These are phyloP conservation scores for Colletotrichum lupini DNA, from an alignment of 2,329 filamentous ascomycete genomes.

Conservation along the genomic window DNA sequence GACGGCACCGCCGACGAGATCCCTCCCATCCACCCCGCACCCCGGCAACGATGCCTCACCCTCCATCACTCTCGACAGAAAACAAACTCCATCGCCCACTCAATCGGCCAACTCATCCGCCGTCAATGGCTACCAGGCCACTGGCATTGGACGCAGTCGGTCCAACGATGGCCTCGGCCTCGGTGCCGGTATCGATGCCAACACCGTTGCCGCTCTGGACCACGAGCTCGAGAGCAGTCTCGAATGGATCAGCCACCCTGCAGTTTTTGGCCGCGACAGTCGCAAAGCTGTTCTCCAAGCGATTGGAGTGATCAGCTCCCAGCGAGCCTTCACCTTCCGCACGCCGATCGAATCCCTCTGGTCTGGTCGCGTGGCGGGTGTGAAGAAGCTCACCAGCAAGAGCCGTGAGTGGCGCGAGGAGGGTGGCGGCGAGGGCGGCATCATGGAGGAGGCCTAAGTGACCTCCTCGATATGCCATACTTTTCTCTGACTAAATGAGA, in stretches of 20 bases:
- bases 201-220: slow-evolving; percentile 87
- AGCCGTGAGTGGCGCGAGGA: slow-evolving; percentile 94
- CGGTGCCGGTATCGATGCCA: slow-evolving; percentile 82
- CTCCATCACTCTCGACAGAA: slow-evolving; percentile 52
- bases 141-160: slow-evolving; percentile 58
- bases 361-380: slow-evolving; percentile 83
- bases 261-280: slow-evolving; percentile 92
- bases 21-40: slow-evolving; percentile 50
- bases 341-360: slow-evolving; percentile 90
- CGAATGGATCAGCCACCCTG: slow-evolving; percentile 98
- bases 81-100: slow-evolving; percentile 54
- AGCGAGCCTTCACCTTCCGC: slow-evolving; percentile 92
- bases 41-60: slow-evolving; percentile 61
- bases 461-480: slow-evolving; percentile 16
- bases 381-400: slow-evolving; percentile 83
- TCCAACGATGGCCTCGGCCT: slow-evolving; percentile 70
- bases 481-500: slow-evolving; percentile 18
- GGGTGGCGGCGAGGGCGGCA: slow-evolving; percentile 77
- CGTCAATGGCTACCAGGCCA: slow-evolving; percentile 59
- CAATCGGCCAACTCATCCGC: slow-evolving; percentile 59
- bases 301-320: slow-evolving; percentile 95
- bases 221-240: slow-evolving; percentile 89
- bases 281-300: slow-evolving; percentile 96
- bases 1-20: slow-evolving; percentile 48
- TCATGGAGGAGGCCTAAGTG: slow-evolving; percentile 68